These are phyloP conservation scores for Lentinus tigrinus DNA, from an alignment of 768 basidiomycete genomes.

Conservation along the genomic window DNA sequence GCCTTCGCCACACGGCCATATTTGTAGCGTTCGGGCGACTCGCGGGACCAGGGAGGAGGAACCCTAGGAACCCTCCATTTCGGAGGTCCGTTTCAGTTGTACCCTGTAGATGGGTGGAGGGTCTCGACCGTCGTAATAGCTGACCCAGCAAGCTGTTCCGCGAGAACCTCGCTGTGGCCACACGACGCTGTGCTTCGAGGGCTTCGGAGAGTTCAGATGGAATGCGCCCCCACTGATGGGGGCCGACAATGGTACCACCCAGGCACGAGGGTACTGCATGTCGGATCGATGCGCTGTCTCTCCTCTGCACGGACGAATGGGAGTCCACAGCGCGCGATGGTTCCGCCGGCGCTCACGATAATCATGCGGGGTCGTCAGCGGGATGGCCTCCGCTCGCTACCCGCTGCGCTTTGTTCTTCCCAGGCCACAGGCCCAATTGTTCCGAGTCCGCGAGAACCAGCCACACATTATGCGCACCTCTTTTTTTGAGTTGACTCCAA, in stretches of 20 bases:
- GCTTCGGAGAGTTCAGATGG: constrained; percentile 11
- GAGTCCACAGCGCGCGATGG: neutral
- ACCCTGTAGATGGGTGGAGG: constrained; percentile 1
- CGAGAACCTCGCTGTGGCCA: constrained; percentile 4
- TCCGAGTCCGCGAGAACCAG: constrained; percentile 11
- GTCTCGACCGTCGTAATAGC: constrained; percentile 11
- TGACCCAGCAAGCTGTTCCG: neutral
- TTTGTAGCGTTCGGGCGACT: neutral
- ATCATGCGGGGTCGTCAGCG: constrained; percentile 8
- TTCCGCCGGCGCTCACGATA: neutral
- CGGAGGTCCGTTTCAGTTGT: constrained; percentile 16
- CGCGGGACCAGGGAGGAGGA: constrained; percentile 1
- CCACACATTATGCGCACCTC: constrained; percentile 4
- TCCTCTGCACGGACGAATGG: constrained; percentile 4
- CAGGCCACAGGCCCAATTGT: constrained; percentile 12
- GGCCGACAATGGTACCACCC: constrained; percentile 1
- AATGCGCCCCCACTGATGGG: neutral
- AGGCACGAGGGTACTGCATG: constrained; percentile 12
- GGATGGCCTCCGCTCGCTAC: neutral
- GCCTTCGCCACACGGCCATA: neutral
- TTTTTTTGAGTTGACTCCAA: constrained; percentile 8
- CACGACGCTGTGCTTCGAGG: constrained; percentile 10
- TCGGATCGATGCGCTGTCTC: constrained; percentile 13
- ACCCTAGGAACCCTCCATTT: constrained; percentile 17
- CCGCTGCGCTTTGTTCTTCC: constrained; percentile 9